Percentiles rank a stretch among this genome's conserved stretches.
These are phyloP conservation scores for Bigelowiella natans DNA, from an alignment of 78 protist genomes.

Conservation along the genomic window DNA sequence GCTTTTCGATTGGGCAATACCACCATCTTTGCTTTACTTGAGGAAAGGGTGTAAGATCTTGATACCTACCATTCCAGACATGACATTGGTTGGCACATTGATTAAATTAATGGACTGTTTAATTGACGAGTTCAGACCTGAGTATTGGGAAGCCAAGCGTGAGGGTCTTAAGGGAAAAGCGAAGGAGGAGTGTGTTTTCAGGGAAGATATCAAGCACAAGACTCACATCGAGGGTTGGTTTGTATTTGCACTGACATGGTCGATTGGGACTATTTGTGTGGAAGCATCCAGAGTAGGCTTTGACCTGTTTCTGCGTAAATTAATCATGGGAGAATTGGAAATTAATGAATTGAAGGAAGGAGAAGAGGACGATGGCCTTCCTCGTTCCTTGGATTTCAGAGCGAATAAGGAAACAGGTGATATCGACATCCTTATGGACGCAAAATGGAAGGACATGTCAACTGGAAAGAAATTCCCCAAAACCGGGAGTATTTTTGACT, in stretches of 20 bases:
- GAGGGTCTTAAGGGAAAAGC: too few relatives aligned
- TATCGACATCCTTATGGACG: neutral
- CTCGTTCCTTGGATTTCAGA: neutral
- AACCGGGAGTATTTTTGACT: conserved; percentile 29
- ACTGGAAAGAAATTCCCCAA: conserved; percentile 20
- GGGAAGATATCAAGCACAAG: too few relatives aligned
- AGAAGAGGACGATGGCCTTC: neutral
- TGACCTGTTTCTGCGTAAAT: neutral
- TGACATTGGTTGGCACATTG: neutral
- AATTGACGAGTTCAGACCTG: neutral
- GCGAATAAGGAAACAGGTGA: neutral
- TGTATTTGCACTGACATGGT: neutral
- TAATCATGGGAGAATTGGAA: neutral
- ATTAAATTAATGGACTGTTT: neutral
- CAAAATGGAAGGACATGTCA: too few relatives aligned
- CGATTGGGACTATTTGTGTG: neutral
- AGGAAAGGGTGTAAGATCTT: neutral
- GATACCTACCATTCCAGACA: neutral
- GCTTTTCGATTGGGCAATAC: neutral
- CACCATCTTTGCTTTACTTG: neutral
- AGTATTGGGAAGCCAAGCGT: neutral
- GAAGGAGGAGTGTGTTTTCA: too few relatives aligned
- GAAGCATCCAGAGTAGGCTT: neutral
- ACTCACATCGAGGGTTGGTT: too few relatives aligned
- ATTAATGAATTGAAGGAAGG: neutral